Evolutionary conservation across 352 stramenopile species (phyloP).

Genomic region (Phytophthora palmivora): DNA sequence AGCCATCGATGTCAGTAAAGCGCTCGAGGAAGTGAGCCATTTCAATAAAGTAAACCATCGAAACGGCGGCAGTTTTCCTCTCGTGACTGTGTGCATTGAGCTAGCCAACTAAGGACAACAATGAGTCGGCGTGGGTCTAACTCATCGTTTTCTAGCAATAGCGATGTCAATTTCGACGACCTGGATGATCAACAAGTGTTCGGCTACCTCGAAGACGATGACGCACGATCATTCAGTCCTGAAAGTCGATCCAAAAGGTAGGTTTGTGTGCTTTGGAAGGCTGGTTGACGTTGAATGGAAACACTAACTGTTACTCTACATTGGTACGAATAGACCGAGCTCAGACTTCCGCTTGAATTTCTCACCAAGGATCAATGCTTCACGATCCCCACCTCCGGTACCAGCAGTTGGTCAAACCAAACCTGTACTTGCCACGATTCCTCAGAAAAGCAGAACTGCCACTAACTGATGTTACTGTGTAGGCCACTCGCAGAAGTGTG

Average conservation of each 20-base stretch:
- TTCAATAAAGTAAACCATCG: slow-evolving; percentile 24
- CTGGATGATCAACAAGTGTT: slow-evolving; percentile 66
- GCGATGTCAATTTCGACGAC: slow-evolving; percentile 73
- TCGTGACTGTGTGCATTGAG: neutral
- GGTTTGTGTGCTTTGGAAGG: neutral
- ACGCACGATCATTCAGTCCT: slow-evolving; percentile 21
- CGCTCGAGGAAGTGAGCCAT: slow-evolving; percentile 32
- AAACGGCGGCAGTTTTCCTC: slow-evolving; percentile 25
- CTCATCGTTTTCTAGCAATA: slow-evolving; percentile 56
- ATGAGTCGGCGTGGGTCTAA: slow-evolving; percentile 46
- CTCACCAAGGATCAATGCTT: slow-evolving; percentile 47
- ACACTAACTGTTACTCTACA: neutral
- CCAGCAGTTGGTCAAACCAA: slow-evolving; percentile 19
- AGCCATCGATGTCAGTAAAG: slow-evolving; percentile 25
- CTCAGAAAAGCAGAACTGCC: neutral
- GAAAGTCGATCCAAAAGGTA: slow-evolving; percentile 36
- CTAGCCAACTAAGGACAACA: neutral
- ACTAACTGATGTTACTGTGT: neutral
- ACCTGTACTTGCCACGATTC: slow-evolving; percentile 15
- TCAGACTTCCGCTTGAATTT: slow-evolving; percentile 67
- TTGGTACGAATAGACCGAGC: slow-evolving; percentile 21
- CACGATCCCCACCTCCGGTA: slow-evolving; percentile 12
- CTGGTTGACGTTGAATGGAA: neutral
- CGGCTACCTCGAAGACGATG: slow-evolving; percentile 57
- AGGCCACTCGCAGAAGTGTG: slow-evolving; percentile 23